Percentiles rank a stretch among this genome's conserved stretches.
phyloP scores from a whole-genome alignment of 768 basidiomycete species.

The Boletus sp. region DNA sequence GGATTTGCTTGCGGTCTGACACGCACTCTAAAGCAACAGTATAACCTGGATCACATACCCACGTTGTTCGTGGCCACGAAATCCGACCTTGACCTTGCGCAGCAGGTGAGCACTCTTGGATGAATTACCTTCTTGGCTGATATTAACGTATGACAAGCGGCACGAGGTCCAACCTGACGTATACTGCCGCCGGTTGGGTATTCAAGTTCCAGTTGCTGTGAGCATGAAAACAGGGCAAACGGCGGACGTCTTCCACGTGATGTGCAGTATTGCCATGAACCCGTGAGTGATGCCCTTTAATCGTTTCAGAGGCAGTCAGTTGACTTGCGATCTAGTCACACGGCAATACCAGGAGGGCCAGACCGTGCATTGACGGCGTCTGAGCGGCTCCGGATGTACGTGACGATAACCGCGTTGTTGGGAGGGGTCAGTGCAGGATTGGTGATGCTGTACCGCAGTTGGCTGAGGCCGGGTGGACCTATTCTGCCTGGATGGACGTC shows the following conservation, averaged over 20 bases:
- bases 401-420: slow-evolving; percentile 68
- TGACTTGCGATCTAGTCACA: slow-evolving; percentile 40
- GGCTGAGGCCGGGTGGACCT: slow-evolving; percentile 59
- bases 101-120: slow-evolving; percentile 59
- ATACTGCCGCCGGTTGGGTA: slow-evolving; percentile 82
- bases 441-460: slow-evolving; percentile 67
- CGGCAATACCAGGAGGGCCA: slow-evolving; percentile 79
- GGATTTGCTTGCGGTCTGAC: slow-evolving; percentile 13
- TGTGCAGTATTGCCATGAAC: slow-evolving; percentile 80
- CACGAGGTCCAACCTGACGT: slow-evolving; percentile 99
- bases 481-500: slow-evolving; percentile 53
- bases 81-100: slow-evolving; percentile 93
- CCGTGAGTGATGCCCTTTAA: slow-evolving; percentile 56
- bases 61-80: slow-evolving; percentile 99
- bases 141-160: slow-evolving; percentile 47
- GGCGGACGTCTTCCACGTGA: slow-evolving; percentile 84
- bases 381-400: slow-evolving; percentile 66
- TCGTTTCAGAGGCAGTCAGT: slow-evolving; percentile 1
- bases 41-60: slow-evolving; percentile 91
- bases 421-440: slow-evolving; percentile 74
- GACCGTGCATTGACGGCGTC: slow-evolving; percentile 74
- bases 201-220: slow-evolving; percentile 95
- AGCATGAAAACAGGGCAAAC: slow-evolving; percentile 84
- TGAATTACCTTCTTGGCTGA: not conserved
- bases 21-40: slow-evolving; percentile 76